Percentiles rank a stretch among this genome's conserved stretches.
Conservation (phyloP, 108 stramenopile species). For the Fragilaria crotonensis region DNA sequence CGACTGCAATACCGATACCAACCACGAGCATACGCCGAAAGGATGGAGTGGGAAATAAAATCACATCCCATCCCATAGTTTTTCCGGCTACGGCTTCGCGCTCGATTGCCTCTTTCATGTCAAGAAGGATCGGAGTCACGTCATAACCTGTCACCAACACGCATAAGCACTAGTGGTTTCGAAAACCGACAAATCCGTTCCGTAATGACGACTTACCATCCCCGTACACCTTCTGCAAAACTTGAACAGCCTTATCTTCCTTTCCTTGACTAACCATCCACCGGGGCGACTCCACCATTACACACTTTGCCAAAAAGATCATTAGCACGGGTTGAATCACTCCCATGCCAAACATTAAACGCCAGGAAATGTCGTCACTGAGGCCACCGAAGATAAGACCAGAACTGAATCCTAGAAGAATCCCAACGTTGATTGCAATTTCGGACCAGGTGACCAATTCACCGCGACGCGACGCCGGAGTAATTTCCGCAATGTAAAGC, state of each 20-base stretch:
- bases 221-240: slow-evolving; percentile 57
- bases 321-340: slow-evolving; percentile 39
- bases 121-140: slow-evolving; percentile 41
- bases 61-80: slow-evolving; percentile 67
- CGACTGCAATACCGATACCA: slow-evolving; percentile 68
- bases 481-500: slow-evolving; percentile 58
- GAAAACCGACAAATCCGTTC: neutral
- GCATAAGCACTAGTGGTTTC: neutral
- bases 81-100: slow-evolving; percentile 59
- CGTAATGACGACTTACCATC: slow-evolving; percentile 13
- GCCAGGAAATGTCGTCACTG: slow-evolving; percentile 30
- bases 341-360: slow-evolving; percentile 45
- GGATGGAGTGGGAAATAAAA: slow-evolving; percentile 71
- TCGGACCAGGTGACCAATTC: slow-evolving; percentile 60
- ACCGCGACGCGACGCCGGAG: slow-evolving; percentile 45
- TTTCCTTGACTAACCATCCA: slow-evolving; percentile 62
- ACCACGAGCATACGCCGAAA: slow-evolving; percentile 77
- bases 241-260: slow-evolving; percentile 27
- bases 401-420: slow-evolving; percentile 46
- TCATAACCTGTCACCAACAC: slow-evolving; percentile 13
- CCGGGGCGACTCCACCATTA: slow-evolving; percentile 76
- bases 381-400: slow-evolving; percentile 28
- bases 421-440: slow-evolving; percentile 41
- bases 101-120: slow-evolving; percentile 63
- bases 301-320: slow-evolving; percentile 29